Base-by-base conservation (phyloP, 306 rosid genomes). In the Chamaecrista fasciculata region DNA sequence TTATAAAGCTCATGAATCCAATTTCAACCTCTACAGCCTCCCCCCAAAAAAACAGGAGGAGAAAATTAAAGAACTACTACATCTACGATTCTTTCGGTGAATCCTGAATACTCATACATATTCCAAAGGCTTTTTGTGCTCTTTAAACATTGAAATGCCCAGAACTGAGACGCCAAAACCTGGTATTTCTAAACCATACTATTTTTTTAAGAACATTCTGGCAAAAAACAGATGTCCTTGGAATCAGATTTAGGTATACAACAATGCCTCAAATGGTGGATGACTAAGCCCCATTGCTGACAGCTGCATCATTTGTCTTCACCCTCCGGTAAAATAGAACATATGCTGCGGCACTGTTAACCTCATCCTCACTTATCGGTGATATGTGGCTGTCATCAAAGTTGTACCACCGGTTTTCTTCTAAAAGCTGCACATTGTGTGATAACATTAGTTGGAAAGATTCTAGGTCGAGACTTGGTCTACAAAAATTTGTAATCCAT, bases 371-470 rank as follows among this genome's bases (percentile, higher is more conserved):
- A 37, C 87, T 86, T 78, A 94, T 91, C 34, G 79, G 80, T 28
- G 97, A 90, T 80, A 94, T 87, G 67, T 91, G 96, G 76, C 89
- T 91, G 53, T 94, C 99, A 71, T 94, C 99, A 74, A 94, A 94
- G 76, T 76, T 88, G 80, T 90, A 91, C 99, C 99, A 94, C 76
- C 82, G 83, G 73, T 88, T 90, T 78, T 94, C 99, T 1, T 94
- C 99, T 53, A 86, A 73, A 79, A 94, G 82, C 99, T 94, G 89
- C 79, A 83, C 66, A 57, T 63, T 48, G 20, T 48, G 20, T 23
- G 21, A 69, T 68, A 67, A 58, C 21, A 48, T 14, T 31, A 12
- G 42, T 57, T n/a, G 24, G 23, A 16, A 25, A 29, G 16, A n/a
- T 19, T 57, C 43, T 16, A 11, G 31, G 43, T 11, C 43, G 10